phyloP scores from a whole-genome alignment of 2,329 filamentous ascomycete genomes.

The Stachybotrys elegans region DNA sequence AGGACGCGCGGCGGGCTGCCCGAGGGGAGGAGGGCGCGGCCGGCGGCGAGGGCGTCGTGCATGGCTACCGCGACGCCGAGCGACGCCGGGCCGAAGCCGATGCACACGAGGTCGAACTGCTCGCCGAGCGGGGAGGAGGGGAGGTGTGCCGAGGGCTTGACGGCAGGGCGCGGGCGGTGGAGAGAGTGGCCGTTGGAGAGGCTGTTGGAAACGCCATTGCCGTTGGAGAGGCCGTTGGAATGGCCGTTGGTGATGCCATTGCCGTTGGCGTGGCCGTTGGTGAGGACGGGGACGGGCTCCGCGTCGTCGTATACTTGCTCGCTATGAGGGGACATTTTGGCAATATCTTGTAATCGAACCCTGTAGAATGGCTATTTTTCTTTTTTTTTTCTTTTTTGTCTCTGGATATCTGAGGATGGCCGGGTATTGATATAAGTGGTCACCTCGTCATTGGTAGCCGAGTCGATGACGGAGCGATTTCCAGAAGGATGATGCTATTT shows the following conservation, averaged over 20 bases:
- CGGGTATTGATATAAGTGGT: too few relatives aligned
- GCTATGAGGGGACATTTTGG: slow-evolving; percentile 31
- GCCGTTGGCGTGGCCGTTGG: slow-evolving; percentile 12
- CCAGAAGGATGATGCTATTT: too few relatives aligned
- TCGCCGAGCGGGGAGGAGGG: slow-evolving; percentile 35
- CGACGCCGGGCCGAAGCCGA: slow-evolving; percentile 90
- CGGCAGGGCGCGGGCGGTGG: slow-evolving; percentile 9
- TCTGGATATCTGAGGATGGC: too few relatives aligned
- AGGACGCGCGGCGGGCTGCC: slow-evolving; percentile 61
- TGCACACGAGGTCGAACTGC: slow-evolving; percentile 78
- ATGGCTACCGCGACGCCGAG: slow-evolving; percentile 85
- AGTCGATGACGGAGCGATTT: too few relatives aligned
- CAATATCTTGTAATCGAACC: too few relatives aligned
- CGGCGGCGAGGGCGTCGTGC: slow-evolving; percentile 66
- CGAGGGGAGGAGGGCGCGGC: slow-evolving; percentile 34
- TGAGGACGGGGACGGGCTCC: slow-evolving; percentile 9
- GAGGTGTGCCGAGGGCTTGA: slow-evolving; percentile 26
- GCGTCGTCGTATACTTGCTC: slow-evolving; percentile 21
- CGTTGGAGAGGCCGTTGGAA: slow-evolving; percentile 10
- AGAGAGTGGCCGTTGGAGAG: too few relatives aligned
- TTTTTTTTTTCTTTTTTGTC: too few relatives aligned
- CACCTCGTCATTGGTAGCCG: too few relatives aligned
- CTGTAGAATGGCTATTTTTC: too few relatives aligned
- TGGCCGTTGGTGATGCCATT: slow-evolving; percentile 16
- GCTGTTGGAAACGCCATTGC: slow-evolving; percentile 17